Evolutionary conservation across 768 basidiomycete genomes (phyloP), one percentile per base, ranked within the genome.

Genomic region (Asterophora parasitica): DNA sequence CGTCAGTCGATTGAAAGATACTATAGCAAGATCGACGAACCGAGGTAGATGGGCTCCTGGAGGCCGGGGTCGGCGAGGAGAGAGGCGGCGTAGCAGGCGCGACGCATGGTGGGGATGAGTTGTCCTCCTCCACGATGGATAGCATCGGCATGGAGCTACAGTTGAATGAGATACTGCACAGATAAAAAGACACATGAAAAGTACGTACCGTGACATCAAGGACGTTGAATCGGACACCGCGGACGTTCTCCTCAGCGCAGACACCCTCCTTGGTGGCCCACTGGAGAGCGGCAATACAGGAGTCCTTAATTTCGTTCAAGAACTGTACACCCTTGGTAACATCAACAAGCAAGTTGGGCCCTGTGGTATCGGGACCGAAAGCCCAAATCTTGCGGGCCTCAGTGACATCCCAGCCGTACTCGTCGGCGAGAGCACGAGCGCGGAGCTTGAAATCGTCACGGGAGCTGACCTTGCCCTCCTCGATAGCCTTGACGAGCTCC

Each of bases 61-160:
- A 99, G 79, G 71, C 80, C 78, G 35, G 96, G 96, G 9, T 78
- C 78, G 51, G 94, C 93, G 58, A 99, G 83, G 57, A 98, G 66
- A 68, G 92, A 89, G 44, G 95, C 92, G 53, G 96, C 95, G 70
- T 98, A 98, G 64, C 86, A 88, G 57, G 85, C 95, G 65, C 96
- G 90, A 72, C 96, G 87, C 71, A 88, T 91, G 32, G 92, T 94
- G 48, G 95, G 95, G 69, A 99, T 97, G 62, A 98, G 79, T 70
- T 99, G 91, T 70, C 95, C 95, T 76, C 94, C 94, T 68, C 96
- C 95, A 77, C 95, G 89, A 72, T 99, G 96, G 66, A 99, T 98
- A 55, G 95, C 94, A 78, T 99, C 95, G 64, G 96, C 77, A 71
- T 99, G 96, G 46, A 99, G 79, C 89, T 92, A 63, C 52, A 36